Evolutionary conservation across 768 basidiomycete genomes (phyloP).

Genomic region (Panus rudis): DNA sequence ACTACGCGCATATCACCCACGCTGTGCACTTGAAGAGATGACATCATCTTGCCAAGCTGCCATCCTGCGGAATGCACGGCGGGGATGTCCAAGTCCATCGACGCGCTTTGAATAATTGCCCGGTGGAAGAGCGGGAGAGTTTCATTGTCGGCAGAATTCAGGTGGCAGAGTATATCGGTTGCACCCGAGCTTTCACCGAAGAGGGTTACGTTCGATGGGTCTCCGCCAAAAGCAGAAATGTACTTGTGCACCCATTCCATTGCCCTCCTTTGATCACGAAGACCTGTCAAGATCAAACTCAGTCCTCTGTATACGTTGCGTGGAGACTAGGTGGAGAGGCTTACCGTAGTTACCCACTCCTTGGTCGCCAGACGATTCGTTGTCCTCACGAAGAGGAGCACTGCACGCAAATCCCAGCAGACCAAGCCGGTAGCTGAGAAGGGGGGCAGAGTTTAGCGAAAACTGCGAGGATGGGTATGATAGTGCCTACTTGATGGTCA

Average conservation of each 20-base stretch:
- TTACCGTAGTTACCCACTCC: constrained; percentile 76
- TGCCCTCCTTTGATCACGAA: constrained; percentile 33
- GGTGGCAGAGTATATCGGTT: constrained; percentile 28
- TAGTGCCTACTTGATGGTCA: constrained; percentile 64
- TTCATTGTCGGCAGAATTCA: constrained; percentile 60
- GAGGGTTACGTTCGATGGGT: constrained; percentile 30
- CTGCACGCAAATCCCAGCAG: constrained; percentile 72
- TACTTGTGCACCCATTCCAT: constrained; percentile 48
- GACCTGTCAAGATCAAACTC: too few species aligned
- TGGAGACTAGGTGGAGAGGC: constrained; percentile 15
- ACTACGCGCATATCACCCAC: constrained; percentile 60
- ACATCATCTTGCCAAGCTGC: constrained; percentile 60
- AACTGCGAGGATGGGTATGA: constrained; percentile 2
- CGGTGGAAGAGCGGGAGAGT: constrained; percentile 58
- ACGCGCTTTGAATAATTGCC: constrained; percentile 68
- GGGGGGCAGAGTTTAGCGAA: constrained; percentile 8
- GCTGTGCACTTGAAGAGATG: constrained; percentile 42
- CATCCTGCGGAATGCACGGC: constrained; percentile 55
- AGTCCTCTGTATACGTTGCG: too few species aligned
- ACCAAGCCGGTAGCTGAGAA: constrained; percentile 63
- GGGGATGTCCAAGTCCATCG: constrained; percentile 56
- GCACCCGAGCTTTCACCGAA: constrained; percentile 29
- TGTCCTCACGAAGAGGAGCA: constrained; percentile 59
- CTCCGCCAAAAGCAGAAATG: constrained; percentile 46
- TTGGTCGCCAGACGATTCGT: constrained; percentile 52